Base-by-base conservation (phyloP, 2,329 filamentous ascomycete species). In the Fusarium aywerte region DNA sequence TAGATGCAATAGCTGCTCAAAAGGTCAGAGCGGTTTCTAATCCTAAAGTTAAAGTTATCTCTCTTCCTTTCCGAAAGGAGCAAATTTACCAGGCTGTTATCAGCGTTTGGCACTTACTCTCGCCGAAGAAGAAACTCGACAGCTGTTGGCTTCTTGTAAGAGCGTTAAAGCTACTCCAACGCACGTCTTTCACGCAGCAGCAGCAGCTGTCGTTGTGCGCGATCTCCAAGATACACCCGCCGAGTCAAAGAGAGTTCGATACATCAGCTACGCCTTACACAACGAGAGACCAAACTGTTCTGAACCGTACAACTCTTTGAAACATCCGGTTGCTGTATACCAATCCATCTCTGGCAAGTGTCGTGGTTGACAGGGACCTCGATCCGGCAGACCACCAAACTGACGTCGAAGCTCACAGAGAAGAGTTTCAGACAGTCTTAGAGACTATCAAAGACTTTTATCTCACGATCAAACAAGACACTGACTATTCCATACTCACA, bases 181-280 rank as follows among this genome's bases (percentile, higher is more conserved):
- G 0, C 75, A 79, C 11, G 69, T 58, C 3, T 79, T 77, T 51
- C 77, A 79, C 31, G 73, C 77, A 3, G 74, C 76, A 5, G 74
- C 76, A 5, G 71, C 75, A 5, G 71, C 76, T 1, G 64, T 79
- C 3, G 64, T 69, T 0, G 36, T 76, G 5, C 61, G 76, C n/a
- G 69, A 77, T 45, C 52, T 76, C 0, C 73, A 76, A 4, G 21
- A 59, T 3, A 55, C 18, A 11, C 33, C 62, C 0, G 0, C 48
- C 0, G 8, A 51, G 25, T n/a, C 53, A 0, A 68, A 62, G 15
- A 45, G 27, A 1, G 73, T 75, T 0, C 55, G 69, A 0, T 78
- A 78, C 48, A 59, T 76, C 33, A 75, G 67, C 31, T 77, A 78
- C 57, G 71, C 78, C 43, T 58, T 79, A 9, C 73, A 69, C 21